Base-by-base conservation (phyloP, 2,329 filamentous ascomycete species). In the Triangularia setosa region DNA sequence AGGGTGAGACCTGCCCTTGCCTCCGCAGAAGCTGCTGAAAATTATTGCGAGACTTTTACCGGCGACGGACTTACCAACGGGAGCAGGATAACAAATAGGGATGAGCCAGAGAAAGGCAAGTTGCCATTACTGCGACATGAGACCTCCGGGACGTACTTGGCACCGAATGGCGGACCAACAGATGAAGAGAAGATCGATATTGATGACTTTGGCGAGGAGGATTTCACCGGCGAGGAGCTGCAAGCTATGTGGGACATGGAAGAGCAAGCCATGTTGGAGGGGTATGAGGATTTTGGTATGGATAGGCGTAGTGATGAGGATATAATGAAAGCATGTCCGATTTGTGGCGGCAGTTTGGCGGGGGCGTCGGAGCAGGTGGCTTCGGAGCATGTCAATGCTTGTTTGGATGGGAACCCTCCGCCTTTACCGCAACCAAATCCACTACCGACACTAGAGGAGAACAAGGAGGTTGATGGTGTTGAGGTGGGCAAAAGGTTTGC, bases 351-450 rank as follows among this genome's bases (percentile, higher is more conserved):
- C 1, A 86, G 78, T 67, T 79, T 97, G 33, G 77, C 75, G 16
- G 88, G 87, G 0, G 75, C 88, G 12, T 85, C 80, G 62, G 73
- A 78, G 65, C 86, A 93, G 73, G 86, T 94, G 70, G 90, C 88
- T 9, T 90, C 90, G 6, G 79, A 89, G 1, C 95, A 99, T 75
- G 95, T 99, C 69, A 99, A 99, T 74, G 87, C 89, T 9, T 99
- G 95, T 76, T 81, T 99, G 1, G 95, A 99, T 74, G 92, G 92
- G 1, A 90, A 90, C 55, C 85, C 90, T 4, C 83, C 87, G 54
- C 84, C 88, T 1, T 71, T 90, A 14, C 83, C 52, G 52, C 52
- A 55, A 16, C 24, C 77, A 6, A 71, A 72, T 33, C 68, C 69
- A 25, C 65, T 72, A 21, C 59, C 57, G 3, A 64, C 65, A 52